Evolutionary conservation across 2,329 filamentous ascomycete species (phyloP).

Genomic region (Amesomyces nigricolor): DNA sequence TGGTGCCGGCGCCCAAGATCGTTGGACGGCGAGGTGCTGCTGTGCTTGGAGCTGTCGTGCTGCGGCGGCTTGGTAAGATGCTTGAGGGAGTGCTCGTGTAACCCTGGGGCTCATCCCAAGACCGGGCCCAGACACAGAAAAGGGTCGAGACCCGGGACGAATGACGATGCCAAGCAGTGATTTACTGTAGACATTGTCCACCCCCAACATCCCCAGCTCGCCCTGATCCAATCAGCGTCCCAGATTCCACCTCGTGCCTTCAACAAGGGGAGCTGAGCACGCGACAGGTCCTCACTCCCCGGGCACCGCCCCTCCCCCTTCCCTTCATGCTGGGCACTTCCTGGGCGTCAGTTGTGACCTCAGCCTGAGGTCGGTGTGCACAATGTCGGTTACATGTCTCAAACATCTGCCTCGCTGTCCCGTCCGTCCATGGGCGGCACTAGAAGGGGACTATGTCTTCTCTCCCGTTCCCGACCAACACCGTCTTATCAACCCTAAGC

Average conservation of each 20-base stretch:
- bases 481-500: too few species aligned
- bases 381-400: slow-evolving; percentile 7
- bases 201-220: not conserved
- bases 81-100: not conserved
- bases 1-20: slow-evolving; percentile 3
- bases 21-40: slow-evolving; percentile 6
- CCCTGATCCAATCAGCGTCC: slow-evolving; percentile 20
- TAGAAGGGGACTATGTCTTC: not conserved
- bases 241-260: slow-evolving; percentile 22
- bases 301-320: slow-evolving; percentile 8
- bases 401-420: not conserved
- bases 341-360: slow-evolving; percentile 4
- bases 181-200: slow-evolving; percentile 6
- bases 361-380: slow-evolving; percentile 10
- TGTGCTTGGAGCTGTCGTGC: not conserved
- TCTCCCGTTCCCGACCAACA: not conserved
- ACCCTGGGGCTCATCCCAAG: not conserved
- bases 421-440: not conserved
- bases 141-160: not conserved
- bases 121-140: not conserved
- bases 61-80: not conserved
- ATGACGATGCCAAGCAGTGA: too few species aligned
- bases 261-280: slow-evolving; percentile 24
- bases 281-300: slow-evolving; percentile 20
- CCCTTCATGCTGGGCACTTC: not conserved